Percentiles rank a stretch among this genome's conserved stretches.
Evolutionary conservation across 345 rosid genomes (phyloP).

Genomic region (Geranium brycei): DNA sequence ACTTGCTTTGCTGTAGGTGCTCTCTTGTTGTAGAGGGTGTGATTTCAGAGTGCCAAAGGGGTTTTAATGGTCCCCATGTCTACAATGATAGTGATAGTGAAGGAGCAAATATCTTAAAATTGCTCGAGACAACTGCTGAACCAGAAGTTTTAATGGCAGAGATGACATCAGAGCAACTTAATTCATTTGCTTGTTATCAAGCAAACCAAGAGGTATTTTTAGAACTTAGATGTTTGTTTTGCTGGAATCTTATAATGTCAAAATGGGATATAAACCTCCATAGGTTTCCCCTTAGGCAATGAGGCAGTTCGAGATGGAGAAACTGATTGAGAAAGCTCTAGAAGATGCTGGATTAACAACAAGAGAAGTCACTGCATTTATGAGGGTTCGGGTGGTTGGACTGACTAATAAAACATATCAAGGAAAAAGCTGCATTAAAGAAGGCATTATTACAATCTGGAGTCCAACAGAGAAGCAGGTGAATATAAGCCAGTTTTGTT

Average conservation of each 20-base stretch:
- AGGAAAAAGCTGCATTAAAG: slow-evolving; percentile 29
- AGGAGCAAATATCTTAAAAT: slow-evolving; percentile 61
- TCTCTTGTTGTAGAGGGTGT: slow-evolving; percentile 50
- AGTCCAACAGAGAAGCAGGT: slow-evolving; percentile 87
- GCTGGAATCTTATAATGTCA: slow-evolving; percentile 4
- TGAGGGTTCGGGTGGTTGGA: slow-evolving; percentile 82
- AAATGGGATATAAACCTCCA: slow-evolving; percentile 12
- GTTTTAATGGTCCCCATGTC: slow-evolving; percentile 20
- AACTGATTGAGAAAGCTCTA: slow-evolving; percentile 56
- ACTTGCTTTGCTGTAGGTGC: slow-evolving; percentile 39
- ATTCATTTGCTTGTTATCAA: slow-evolving; percentile 54
- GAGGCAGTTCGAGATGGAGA: slow-evolving; percentile 50
- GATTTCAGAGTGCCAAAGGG: slow-evolving; percentile 50
- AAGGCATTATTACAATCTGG: slow-evolving; percentile 87
- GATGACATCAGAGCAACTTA: slow-evolving; percentile 75
- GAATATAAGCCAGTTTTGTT: slow-evolving; percentile 8
- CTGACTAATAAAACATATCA: slow-evolving; percentile 27
- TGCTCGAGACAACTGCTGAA: slow-evolving; percentile 77
- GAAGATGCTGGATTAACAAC: slow-evolving; percentile 53
- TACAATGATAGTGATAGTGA: slow-evolving; percentile 56
- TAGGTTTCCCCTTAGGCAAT: slow-evolving; percentile 36
- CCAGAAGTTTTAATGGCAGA: slow-evolving; percentile 91
- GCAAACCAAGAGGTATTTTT: slow-evolving; percentile 58
- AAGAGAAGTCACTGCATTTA: slow-evolving; percentile 74
- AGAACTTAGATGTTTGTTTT: slow-evolving; percentile 7